Conservation (phyloP, 345 rosid genomes). For the Microcos paniculata region DNA sequence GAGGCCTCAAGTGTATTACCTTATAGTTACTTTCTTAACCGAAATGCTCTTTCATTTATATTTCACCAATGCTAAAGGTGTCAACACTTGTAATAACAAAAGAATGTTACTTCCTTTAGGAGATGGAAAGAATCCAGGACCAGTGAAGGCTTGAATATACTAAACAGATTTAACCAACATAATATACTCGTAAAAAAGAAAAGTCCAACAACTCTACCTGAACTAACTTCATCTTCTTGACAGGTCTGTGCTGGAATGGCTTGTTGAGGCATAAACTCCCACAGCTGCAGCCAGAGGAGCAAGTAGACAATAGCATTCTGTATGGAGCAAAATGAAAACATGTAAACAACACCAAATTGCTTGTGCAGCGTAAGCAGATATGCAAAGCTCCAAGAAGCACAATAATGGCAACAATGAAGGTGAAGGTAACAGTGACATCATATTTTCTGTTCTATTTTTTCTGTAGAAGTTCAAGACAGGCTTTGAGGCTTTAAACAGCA, state of each 20-base stretch:
- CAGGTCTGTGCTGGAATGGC: conserved; percentile 86
- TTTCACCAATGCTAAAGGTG: not conserved
- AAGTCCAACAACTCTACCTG: conserved; percentile 51
- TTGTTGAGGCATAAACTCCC: conserved; percentile 78
- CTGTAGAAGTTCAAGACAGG: not conserved
- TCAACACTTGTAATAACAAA: conserved; percentile 4
- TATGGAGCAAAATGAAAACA: conserved; percentile 13
- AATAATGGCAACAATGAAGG: not conserved
- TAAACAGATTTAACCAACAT: not conserved
- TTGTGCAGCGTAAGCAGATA: not conserved
- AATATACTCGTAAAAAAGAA: not conserved
- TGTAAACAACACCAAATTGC: not conserved
- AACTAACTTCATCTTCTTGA: conserved; percentile 83
- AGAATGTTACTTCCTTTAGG: not conserved
- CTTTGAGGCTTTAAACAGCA: too few species aligned
- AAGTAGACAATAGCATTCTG: conserved; percentile 93
- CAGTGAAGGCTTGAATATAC: not conserved
- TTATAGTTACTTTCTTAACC: not conserved
- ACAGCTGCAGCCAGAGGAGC: conserved; percentile 94
- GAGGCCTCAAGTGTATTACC: not conserved
- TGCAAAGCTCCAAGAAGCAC: not conserved
- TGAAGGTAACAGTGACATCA: not conserved
- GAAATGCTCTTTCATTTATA: not conserved
- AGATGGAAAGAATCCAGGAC: not conserved
- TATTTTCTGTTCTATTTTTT: not conserved